Base-by-base conservation (phyloP, 2,329 filamentous ascomycete genomes). In the Clonostachys sp. region DNA sequence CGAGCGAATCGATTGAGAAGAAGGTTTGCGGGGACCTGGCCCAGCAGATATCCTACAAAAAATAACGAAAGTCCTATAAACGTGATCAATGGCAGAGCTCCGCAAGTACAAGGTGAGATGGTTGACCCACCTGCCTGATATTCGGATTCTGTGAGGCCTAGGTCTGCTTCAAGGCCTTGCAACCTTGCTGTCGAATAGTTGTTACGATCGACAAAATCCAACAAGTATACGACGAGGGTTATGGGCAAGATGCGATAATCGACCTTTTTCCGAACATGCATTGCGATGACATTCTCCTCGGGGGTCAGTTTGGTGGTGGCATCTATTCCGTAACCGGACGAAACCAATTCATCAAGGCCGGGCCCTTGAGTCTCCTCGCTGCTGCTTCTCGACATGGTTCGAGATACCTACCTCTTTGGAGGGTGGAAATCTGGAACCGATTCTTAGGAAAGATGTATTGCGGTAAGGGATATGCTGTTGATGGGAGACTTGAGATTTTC, bases 1-100 rank as follows among this genome's bases (percentile, higher is more conserved):
- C 51, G 50, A 24, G 70, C 66, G n/a, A 61, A 47, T 2, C 74
- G 66, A 63, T 79, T 83, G 65, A 80, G 75, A 58, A 77, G 60
- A 63, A 80, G 78, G 64, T 80, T 80, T 54, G 74, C 78, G 0
- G 77, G 77, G 6, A 80, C 71, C 64, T 84, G 81, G 41, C 52
- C 57, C 13, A 60, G 36, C 36, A 60, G 18, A 35, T 48, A 48
- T 24, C 38, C 41, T 6, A 48, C 41, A 44, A 48, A 48, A 5
- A 53, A 48, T 14, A 53, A 45, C 4, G 50, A 52, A 18, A 53
- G 50, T 5, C 50, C 50, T 14, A 30, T 30, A 30, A 10, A 30
- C 24, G 10, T 30, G 24, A 9, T 30, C 24, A 30, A 30, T 30
- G 9, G 24, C 24, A 30, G 24, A 30, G 24, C 24, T 10, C 24